Base-by-base conservation (phyloP, 169 alveolate species). In the Babesia divergens region DNA sequence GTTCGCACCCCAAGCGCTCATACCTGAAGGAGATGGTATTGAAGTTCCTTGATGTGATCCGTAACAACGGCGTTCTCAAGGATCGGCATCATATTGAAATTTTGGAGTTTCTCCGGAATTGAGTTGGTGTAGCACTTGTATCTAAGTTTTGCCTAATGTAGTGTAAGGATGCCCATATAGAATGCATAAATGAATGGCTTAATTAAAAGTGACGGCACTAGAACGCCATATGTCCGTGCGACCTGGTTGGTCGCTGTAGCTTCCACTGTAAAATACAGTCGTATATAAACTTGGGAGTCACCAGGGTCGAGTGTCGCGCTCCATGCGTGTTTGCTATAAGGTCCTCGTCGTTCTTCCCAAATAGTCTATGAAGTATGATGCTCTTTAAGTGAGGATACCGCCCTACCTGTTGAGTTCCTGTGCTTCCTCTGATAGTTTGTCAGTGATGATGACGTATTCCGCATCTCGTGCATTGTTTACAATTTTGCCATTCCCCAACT, bases 391-490 rank as follows among this genome's bases (percentile, higher is more conserved):
- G 20, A 60, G 70, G 24, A 60, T 16, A 22, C 9, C 29, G 7
- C 20, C 68, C 28, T 54, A 58, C 81, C 67, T 55, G 20, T 65
- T 34, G 14, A 80, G 65, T 20, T 69, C 77, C 2, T 13, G 14
- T 0, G 88, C 88, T 56, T 80, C 84, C 34, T 31, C 50, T 6
- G 84, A 58, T 18, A 35, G 59, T 31, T 64, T 56, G 55, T 87
- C 89, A 9, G 88, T 69, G 47, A 87, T 70, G 37, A 87, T 60
- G 24, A 87, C 88, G 49, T 87, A 87, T 32, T 87, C 93, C 16
- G 93, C 89, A 31, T 87, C 91, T 31, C 55, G 43, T 4, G 93
- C 84, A 35, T 80, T 50, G 9, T 37, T 24, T 11, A 87, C 93
- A 14, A 87, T 18, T 7, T 71, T 83, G 18, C 93, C 93, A 38